These are phyloP conservation scores for Stereum hirsutum DNA, from an alignment of 1,284 basidiomycete species.

Conservation along the genomic window DNA sequence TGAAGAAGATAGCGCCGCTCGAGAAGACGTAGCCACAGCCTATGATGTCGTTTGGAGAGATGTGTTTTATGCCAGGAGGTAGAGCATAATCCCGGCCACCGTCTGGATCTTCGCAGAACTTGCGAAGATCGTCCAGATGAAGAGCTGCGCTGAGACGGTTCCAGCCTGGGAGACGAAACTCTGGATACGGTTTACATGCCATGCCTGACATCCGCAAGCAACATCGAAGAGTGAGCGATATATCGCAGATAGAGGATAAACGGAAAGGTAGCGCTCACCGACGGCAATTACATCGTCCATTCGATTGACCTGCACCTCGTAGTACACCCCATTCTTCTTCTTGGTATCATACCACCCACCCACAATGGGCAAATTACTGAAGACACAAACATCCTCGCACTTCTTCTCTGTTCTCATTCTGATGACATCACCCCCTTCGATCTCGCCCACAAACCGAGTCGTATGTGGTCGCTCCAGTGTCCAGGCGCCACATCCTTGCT, in stretches of 20 bases:
- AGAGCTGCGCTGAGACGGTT: conserved; percentile 55
- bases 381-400: conserved; percentile 43
- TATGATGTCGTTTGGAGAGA: conserved; percentile 38
- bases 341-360: conserved; percentile 48
- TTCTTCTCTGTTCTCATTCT: conserved; percentile 27
- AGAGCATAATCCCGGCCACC: conserved; percentile 53
- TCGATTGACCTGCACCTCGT: conserved; percentile 42
- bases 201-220: conserved; percentile 33
- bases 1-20: conserved; percentile 49
- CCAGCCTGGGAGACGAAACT: conserved; percentile 64
- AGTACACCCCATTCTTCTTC: conserved; percentile 50
- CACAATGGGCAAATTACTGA: conserved; percentile 54
- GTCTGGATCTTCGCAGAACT: conserved; percentile 60
- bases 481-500: conserved; percentile 40
- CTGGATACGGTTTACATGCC: conserved; percentile 56
- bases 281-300: conserved; percentile 55
- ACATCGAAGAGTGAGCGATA: too few relatives aligned
- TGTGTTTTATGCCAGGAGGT: conserved; percentile 20
- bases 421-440: conserved; percentile 26
- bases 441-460: conserved; percentile 30
- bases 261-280: conserved; percentile 26
- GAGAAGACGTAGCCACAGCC: conserved; percentile 57
- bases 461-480: conserved; percentile 26
- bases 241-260: too few relatives aligned
- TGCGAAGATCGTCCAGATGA: conserved; percentile 62